phyloP scores from a whole-genome alignment of 768 basidiomycete genomes.

The Daedaleopsis nitida region DNA sequence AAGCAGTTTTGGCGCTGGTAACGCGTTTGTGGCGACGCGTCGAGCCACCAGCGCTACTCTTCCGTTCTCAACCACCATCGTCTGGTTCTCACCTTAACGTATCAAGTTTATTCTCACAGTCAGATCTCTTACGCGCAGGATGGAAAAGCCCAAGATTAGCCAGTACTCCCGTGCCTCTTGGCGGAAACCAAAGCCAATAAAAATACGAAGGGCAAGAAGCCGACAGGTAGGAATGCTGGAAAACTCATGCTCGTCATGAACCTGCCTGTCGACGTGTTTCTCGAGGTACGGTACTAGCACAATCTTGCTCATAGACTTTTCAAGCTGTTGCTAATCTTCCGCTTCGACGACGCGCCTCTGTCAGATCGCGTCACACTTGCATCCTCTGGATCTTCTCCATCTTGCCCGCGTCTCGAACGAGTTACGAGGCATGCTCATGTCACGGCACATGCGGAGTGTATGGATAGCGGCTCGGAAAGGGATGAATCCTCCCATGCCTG shows the following conservation, averaged over 20 bases:
- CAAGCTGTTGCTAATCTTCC: not conserved
- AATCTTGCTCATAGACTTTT: not conserved
- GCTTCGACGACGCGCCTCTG: too few relatives aligned
- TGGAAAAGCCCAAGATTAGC: too few relatives aligned
- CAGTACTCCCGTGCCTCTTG: too few relatives aligned
- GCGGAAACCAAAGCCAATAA: too few relatives aligned
- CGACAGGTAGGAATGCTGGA: not conserved
- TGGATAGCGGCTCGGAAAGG: slow-evolving; percentile 23
- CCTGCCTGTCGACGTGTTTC: slow-evolving; percentile 10
- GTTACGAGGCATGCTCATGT: slow-evolving; percentile 18
- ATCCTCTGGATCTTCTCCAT: slow-evolving; percentile 25
- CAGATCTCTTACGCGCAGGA: too few relatives aligned
- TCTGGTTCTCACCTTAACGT: too few relatives aligned
- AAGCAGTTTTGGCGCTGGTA: too few relatives aligned
- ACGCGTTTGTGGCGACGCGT: too few relatives aligned
- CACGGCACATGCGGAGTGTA: slow-evolving; percentile 15
- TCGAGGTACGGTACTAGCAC: not conserved
- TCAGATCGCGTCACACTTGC: slow-evolving; percentile 10
- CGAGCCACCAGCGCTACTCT: too few relatives aligned
- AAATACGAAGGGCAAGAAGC: not conserved
- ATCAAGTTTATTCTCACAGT: too few relatives aligned
- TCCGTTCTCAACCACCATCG: too few relatives aligned
- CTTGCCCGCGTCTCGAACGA: slow-evolving; percentile 19
- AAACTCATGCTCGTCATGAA: slow-evolving; percentile 3
- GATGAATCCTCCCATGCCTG: slow-evolving; percentile 9